Evolutionary conservation across 1,284 basidiomycete genomes (phyloP), one percentile per base, ranked within the genome.

Genomic region (Tausonia pullulans): DNA sequence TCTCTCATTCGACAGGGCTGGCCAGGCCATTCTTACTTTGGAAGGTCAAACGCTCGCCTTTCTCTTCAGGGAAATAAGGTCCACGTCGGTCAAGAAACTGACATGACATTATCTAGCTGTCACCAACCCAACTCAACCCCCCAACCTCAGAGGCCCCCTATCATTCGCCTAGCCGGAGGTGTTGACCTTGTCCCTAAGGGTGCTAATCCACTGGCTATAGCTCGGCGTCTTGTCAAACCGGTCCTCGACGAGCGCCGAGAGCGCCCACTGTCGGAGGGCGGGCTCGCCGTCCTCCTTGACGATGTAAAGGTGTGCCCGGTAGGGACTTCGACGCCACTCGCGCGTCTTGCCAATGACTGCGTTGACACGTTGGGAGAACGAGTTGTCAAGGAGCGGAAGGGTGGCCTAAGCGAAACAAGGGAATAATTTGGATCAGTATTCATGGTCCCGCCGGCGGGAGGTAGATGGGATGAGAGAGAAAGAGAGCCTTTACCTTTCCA

Each of bases 241-340:
- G 77, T 98, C 96, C 78, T 98, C 94, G 71, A 98, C 87, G 71
- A 99, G 83, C 74, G 86, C 83, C 73, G 90, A 93, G 69, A 99
- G 81, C 0, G 95, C 96, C 94, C 94, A 98, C 69, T 92, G 82
- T 67, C 94, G 81, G 73, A 98, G 79, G 58, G 91, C 86, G 2
- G 92, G 90, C 77, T 98, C 96, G 64, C 93, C 95, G 72, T 98
- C 96, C 75, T 96, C 93, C 79, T 98, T 99, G 72, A 98, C 94
- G 54, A 98, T 80, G 74, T 98, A 98, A n/a, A 99, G 79, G 74
- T 96, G 90, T 13, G 92, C 90, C 73, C 87, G 86, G 77, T 98
- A 98, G 4, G 88, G 86, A 8, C 95, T 94, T 52, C 92, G 57
- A 62, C 88, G 85, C 80, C 87, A 83, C 77, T 96, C 92, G 16